Percentiles rank a stretch among this genome's conserved stretches.
Evolutionary conservation across 306 rosid genomes (phyloP).

Genomic region (Castanopsis chinensis): DNA sequence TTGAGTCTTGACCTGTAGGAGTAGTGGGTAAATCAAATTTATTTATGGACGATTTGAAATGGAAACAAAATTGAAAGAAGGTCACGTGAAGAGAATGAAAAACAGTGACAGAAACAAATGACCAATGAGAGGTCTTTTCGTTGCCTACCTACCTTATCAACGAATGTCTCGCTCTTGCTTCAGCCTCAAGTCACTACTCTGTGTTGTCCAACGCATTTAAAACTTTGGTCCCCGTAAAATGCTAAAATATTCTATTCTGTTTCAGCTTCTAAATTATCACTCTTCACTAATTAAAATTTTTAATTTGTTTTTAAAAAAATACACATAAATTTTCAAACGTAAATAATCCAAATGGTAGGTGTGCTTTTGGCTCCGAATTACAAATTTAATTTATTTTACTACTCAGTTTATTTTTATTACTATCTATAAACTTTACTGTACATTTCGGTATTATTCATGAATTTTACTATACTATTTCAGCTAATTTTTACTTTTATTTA

Average conservation of each 20-base stretch:
- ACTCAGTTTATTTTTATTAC: too few species aligned
- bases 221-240: background rate
- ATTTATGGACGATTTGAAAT: background rate
- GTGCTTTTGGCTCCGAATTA: too few species aligned
- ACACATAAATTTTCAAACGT: too few species aligned
- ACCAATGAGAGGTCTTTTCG: background rate
- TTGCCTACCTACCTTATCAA: conserved; percentile 20
- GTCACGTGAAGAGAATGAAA: conserved; percentile 24
- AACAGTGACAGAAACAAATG: background rate
- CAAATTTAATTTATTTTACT: too few species aligned
- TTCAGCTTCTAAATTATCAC: too few species aligned
- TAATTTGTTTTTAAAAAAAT: background rate
- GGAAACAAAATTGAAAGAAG: background rate
- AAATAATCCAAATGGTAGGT: too few species aligned
- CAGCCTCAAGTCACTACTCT: background rate
- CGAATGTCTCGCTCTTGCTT: background rate
- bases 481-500: too few species aligned
- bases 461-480: too few species aligned
- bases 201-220: background rate
- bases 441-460: too few species aligned
- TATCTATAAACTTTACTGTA: too few species aligned
- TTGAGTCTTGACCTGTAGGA: too few species aligned
- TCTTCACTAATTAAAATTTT: background rate
- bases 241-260: background rate
- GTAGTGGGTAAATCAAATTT: too few species aligned